phyloP scores from a whole-genome alignment of 352 stramenopile species.

The Globisporangium ultimum region DNA sequence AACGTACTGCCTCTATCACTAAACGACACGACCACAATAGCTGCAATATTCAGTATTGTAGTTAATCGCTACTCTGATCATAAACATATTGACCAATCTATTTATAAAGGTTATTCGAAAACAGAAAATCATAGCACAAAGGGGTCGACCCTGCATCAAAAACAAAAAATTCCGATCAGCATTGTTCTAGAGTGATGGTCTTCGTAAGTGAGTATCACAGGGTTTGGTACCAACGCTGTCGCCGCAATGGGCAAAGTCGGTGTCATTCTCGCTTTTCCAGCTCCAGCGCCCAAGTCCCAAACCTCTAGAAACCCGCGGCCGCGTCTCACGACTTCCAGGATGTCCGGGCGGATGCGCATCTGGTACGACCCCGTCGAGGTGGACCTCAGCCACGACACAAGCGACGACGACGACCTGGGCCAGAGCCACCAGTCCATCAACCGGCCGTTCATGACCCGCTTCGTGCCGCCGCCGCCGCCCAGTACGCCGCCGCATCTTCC shows the following conservation, averaged over 20 bases:
- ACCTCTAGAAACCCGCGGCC: neutral
- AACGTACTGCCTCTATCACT: too few species aligned
- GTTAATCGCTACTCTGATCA: too few species aligned
- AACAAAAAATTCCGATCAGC: neutral
- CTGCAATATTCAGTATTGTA: too few species aligned
- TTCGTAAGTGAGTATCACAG: neutral
- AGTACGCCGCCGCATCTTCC: neutral
- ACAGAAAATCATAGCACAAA: neutral
- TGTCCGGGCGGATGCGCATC: conserved; percentile 13
- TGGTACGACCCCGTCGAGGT: conserved; percentile 15
- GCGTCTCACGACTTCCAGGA: neutral
- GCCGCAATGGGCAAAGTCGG: conserved; percentile 4
- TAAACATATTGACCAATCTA: too few species aligned
- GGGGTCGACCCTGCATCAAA: neutral
- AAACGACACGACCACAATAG: too few species aligned
- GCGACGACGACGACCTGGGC: conserved; percentile 10
- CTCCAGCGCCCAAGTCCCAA: conserved; percentile 9
- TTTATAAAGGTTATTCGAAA: too few species aligned
- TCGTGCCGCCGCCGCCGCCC: neutral
- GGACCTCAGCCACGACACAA: conserved; percentile 15
- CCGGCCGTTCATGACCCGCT: neutral
- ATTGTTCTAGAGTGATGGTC: neutral
- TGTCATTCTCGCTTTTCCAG: conserved; percentile 14
- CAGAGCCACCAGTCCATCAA: conserved; percentile 1
- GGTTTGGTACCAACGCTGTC: neutral